Conservation (phyloP, 768 basidiomycete species). For the Scleroderma bovista region DNA sequence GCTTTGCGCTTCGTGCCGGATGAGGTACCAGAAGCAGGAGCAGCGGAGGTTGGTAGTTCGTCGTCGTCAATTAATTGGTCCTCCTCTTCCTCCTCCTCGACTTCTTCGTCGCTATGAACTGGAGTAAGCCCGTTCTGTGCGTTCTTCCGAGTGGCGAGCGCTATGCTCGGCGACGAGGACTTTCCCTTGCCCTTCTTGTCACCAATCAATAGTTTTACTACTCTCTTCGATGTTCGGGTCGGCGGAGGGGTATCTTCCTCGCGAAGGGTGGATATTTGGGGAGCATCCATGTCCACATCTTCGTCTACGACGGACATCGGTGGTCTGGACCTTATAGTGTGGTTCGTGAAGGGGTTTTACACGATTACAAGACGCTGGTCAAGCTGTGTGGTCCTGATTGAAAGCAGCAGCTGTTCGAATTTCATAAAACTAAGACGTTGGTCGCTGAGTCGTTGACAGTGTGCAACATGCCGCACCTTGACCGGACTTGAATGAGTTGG, state of each 20-base stretch:
- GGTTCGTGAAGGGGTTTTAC: background rate
- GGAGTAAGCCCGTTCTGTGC: constrained; percentile 15
- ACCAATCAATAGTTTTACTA: constrained; percentile 47
- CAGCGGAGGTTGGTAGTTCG: constrained; percentile 26
- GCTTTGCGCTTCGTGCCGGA: constrained; percentile 48
- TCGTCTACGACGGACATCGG: constrained; percentile 28
- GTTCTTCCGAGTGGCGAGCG: constrained; percentile 16
- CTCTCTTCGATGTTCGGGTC: constrained; percentile 33
- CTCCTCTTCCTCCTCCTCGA: constrained; percentile 63
- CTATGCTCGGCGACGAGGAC: constrained; percentile 27
- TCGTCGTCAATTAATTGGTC: constrained; percentile 77
- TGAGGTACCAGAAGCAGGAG: constrained; percentile 18
- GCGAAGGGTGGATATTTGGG: constrained; percentile 72
- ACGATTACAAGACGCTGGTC: background rate
- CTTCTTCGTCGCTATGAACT: constrained; percentile 40
- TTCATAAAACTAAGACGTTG: background rate
- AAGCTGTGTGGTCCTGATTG: background rate
- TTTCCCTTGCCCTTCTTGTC: constrained; percentile 37
- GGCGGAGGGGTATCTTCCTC: constrained; percentile 74
- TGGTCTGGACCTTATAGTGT: background rate
- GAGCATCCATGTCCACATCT: constrained; percentile 69
- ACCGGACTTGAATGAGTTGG: background rate
- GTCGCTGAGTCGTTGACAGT: background rate
- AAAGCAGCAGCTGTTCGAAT: background rate
- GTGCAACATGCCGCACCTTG: background rate